Percentiles rank a stretch among this genome's conserved stretches.
These are phyloP conservation scores for Colletotrichum sp. DNA, from an alignment of 2,329 filamentous ascomycete species.

Conservation along the genomic window DNA sequence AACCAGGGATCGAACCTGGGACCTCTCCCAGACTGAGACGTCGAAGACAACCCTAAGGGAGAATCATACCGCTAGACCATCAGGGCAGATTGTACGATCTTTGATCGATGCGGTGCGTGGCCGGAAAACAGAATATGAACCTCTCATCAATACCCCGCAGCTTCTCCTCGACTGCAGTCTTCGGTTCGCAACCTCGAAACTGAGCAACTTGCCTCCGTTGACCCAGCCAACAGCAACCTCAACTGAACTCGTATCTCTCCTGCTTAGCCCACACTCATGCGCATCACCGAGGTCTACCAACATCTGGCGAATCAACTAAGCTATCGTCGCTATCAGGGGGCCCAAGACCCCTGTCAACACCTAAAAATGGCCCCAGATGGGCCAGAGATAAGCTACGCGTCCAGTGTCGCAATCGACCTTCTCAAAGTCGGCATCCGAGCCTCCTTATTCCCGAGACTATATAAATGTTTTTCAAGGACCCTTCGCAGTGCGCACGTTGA, in stretches of 20 bases:
- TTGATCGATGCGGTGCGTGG: rapidly evolving
- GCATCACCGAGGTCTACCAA: not conserved
- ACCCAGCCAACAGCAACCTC: not conserved
- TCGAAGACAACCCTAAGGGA: constrained; percentile 2
- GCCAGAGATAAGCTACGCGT: constrained; percentile 5
- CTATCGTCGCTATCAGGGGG: not conserved
- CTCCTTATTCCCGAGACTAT: not conserved
- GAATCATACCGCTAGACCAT: constrained; percentile 22
- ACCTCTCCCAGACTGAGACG: not conserved
- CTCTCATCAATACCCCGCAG: rapidly evolving
- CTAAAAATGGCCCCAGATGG: not conserved
- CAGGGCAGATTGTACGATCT: not conserved
- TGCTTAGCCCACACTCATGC: not conserved
- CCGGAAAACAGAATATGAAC: rapidly evolving
- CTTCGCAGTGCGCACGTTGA: not conserved
- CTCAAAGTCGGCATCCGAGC: constrained; percentile 13
- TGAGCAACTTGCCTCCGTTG: not conserved
- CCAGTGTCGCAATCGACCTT: constrained; percentile 17
- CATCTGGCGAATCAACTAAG: not conserved
- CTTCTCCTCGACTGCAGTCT: not conserved
- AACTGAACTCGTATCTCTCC: not conserved
- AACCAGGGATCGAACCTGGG: constrained; percentile 21
- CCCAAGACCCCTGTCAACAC: constrained; percentile 3
- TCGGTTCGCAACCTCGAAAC: not conserved
- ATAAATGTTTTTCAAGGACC: not conserved